Base-by-base conservation (phyloP, 768 basidiomycete genomes). In the Suillus clintonianus region DNA sequence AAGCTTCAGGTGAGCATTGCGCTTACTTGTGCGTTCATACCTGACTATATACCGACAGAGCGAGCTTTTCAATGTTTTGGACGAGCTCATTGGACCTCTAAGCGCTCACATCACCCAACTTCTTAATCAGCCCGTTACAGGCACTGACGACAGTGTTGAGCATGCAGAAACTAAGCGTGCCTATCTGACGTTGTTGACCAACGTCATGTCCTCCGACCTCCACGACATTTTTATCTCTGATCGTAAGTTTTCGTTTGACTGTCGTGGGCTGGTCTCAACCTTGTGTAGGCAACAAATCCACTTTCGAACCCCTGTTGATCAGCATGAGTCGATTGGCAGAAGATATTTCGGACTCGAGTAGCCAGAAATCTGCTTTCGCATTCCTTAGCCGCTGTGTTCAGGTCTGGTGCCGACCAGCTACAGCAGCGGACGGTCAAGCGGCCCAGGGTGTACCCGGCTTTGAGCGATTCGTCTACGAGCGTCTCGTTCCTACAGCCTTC, bases 391-490 rank as follows among this genome's bases (percentile, higher is more conserved):
- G 85, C 59, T 87, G 86, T 60, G 84, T 92, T 41, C 78, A 79
- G 24, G 80, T 82, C 15, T 95, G 93, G 90, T 90, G 88, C 42
- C 86, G 84, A 62, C 82, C 83, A 27, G 72, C 77, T 54, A 71
- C 78, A 45, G 67, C 78, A 32, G 59, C 71, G 27, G 51, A 71
- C 3, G 66, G 70, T 3, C 75, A 81, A 24, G 79, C 80, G 57
- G 79, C 80, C 17, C 70, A 69, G 30, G 78, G 81, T 13, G 76
- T 99, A 50, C 94, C 95, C 13, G 96, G 97, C 1, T 98, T 97
- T 68, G 95, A 98, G 68, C 85, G 86, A 15, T 96, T 96, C 73
- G 85, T 97, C 36, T 99, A 99, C 70, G 91, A 95, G 65, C 86
- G 89, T 14, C 77, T 97, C 39, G 80, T 99, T 59, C 92, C 94